These are phyloP conservation scores for Fusarium austroafricanum DNA, from an alignment of 2,329 filamentous ascomycete species.

Conservation along the genomic window DNA sequence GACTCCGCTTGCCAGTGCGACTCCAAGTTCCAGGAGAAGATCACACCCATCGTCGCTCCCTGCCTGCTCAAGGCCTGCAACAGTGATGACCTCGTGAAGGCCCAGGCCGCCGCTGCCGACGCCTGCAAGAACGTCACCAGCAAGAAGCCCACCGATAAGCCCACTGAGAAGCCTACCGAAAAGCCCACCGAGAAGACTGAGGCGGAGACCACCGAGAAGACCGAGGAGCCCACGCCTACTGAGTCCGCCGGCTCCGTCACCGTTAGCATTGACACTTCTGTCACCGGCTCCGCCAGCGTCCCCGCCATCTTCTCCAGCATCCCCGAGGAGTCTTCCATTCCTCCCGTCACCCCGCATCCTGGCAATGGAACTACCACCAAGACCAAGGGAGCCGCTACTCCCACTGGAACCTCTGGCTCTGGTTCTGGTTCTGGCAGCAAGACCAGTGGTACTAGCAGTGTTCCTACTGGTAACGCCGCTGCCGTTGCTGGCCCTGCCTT, in stretches of 20 bases:
- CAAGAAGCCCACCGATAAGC: too few relatives aligned
- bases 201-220: slow-evolving; percentile 6
- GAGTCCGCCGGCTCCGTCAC: slow-evolving; percentile 18
- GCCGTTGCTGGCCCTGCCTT: slow-evolving; percentile 44
- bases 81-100: slow-evolving; percentile 46
- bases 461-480: slow-evolving; percentile 33
- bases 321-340: slow-evolving; percentile 12
- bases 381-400: slow-evolving; percentile 8
- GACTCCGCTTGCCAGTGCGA: slow-evolving; percentile 56
- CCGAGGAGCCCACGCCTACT: slow-evolving; percentile 1
- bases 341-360: slow-evolving; percentile 23
- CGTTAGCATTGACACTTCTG: slow-evolving; percentile 24
- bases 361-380: slow-evolving; percentile 25
- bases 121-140: slow-evolving; percentile 44
- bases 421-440: slow-evolving; percentile 5
- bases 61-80: slow-evolving; percentile 53
- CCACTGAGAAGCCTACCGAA: background rate
- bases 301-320: slow-evolving; percentile 34
- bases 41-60: slow-evolving; percentile 45
- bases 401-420: slow-evolving; percentile 17
- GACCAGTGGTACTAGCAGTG: slow-evolving; percentile 19
- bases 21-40: slow-evolving; percentile 48
- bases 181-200: too few relatives aligned
- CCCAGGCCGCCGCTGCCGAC: slow-evolving; percentile 47
- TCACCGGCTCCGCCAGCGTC: slow-evolving; percentile 26